Evolutionary conservation across 2,329 filamentous ascomycete genomes (phyloP).

Genomic region (Beauveria caledonica): DNA sequence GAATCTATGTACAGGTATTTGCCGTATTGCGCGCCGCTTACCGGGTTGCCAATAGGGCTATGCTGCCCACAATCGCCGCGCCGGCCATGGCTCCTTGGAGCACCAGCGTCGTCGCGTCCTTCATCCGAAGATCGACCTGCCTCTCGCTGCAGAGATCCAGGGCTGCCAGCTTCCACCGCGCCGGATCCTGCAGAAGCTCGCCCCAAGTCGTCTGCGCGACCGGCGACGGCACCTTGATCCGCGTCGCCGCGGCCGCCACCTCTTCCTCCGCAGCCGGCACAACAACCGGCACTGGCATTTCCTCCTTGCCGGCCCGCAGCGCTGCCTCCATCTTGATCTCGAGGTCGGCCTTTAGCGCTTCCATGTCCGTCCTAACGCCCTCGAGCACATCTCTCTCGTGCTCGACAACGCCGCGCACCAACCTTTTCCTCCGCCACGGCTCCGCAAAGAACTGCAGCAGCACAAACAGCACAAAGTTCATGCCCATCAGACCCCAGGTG

Average conservation of each 20-base stretch:
- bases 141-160: slow-evolving; percentile 59
- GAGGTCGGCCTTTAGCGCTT: slow-evolving; percentile 23
- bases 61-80: slow-evolving; percentile 48
- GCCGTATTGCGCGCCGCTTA: neutral
- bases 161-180: slow-evolving; percentile 39
- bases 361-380: slow-evolving; percentile 37
- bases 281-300: slow-evolving; percentile 13
- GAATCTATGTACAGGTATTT: slow-evolving; percentile 2
- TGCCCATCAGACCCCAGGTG: slow-evolving; percentile 94
- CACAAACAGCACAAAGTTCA: slow-evolving; percentile 85
- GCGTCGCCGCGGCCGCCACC: neutral
- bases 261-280: slow-evolving; percentile 11
- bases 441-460: slow-evolving; percentile 83
- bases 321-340: slow-evolving; percentile 16
- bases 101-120: slow-evolving; percentile 61
- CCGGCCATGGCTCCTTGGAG: slow-evolving; percentile 60
- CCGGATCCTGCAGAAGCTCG: slow-evolving; percentile 32
- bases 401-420: slow-evolving; percentile 77
- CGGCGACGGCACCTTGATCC: neutral
- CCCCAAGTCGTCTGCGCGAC: slow-evolving; percentile 29
- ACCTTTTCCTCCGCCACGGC: slow-evolving; percentile 75
- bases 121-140: slow-evolving; percentile 54
- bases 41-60: slow-evolving; percentile 41
- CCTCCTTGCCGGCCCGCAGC: slow-evolving; percentile 12
- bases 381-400: slow-evolving; percentile 57